Evolutionary conservation across 1,284 basidiomycete genomes (phyloP), one percentile per base, ranked within the genome.

Genomic region (Ceratobasidium papillatum): DNA sequence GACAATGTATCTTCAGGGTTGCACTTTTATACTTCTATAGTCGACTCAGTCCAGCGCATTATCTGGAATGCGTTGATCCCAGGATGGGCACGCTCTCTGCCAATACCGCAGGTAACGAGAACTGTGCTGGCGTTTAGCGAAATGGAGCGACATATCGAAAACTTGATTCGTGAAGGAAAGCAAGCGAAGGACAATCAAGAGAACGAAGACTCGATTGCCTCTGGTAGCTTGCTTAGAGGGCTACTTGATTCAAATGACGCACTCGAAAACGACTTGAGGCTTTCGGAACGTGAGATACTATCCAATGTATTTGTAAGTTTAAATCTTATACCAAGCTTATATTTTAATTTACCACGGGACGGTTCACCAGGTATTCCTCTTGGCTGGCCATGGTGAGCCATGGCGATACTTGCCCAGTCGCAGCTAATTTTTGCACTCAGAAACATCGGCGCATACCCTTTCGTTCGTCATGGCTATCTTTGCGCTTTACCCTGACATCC

Each of bases 401-500:
- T 34, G 2, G 9, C 14, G 32, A 36, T n/a, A 19, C 3, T 14
- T 8, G 11, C 2, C 3, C n/a, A 30, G 22, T 38, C 7, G 3
- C 22, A 14, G 19, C 38, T 32, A 25, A 52, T 32, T 22, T 30
- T 36, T 19, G 17, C 27, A n/a, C 5, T 30, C 36, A 68, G 65
- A 68, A 27, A 68, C 49, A 30, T 52, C 65, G 17, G 49, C 65
- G 3, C 65, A 68, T 41, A 68, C 65, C 34, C 2, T 56, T 12
- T 8, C 65, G 4, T 68, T 68, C 22, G 43, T 68, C 9, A 68
- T 34, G 19, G 65, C 49, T 3, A 56, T 68, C 7, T 56, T 68
- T 43, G 65, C 65, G n/a, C 65, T 68, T 43, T 68, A 68, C n/a
- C 65, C 65, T 19, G 36, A 52, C n/a, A 68, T 68, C 17, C 65